phyloP scores from a whole-genome alignment of 139 green algal genomes.

The Chlamydomonas incerta region DNA sequence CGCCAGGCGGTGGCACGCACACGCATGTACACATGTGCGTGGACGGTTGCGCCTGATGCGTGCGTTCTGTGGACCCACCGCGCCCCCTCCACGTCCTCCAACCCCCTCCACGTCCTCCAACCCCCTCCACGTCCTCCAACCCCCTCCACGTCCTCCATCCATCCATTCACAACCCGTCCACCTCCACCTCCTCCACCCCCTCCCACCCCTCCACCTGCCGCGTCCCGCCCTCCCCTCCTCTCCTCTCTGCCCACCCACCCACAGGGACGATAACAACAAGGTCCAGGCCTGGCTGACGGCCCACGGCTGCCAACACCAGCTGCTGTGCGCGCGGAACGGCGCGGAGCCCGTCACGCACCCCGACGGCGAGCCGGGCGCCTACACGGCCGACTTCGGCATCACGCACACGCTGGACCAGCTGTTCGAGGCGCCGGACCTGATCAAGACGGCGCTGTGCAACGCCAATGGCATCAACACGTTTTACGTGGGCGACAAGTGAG shows the following conservation, averaged over 20 bases:
- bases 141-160: too few relatives aligned
- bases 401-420: slow-evolving; percentile 29
- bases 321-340: background rate
- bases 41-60: too few relatives aligned
- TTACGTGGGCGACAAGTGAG: slow-evolving; percentile 1
- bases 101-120: too few relatives aligned
- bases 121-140: too few relatives aligned
- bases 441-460: background rate
- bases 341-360: background rate
- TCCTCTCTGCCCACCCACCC: background rate
- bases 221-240: background rate
- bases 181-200: too few relatives aligned
- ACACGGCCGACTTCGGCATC: background rate
- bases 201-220: too few relatives aligned
- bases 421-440: slow-evolving; percentile 10
- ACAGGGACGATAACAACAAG: slow-evolving; percentile 30
- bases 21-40: too few relatives aligned
- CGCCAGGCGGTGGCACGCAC: too few relatives aligned
- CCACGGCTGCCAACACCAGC: background rate
- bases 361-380: background rate
- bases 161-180: too few relatives aligned
- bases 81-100: too few relatives aligned
- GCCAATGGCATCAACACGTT: background rate
- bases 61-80: too few relatives aligned
- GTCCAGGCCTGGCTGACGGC: slow-evolving; percentile 7